These are phyloP conservation scores for Aspergillus clavatus DNA, from an alignment of 2,329 filamentous ascomycete species.

Conservation along the genomic window DNA sequence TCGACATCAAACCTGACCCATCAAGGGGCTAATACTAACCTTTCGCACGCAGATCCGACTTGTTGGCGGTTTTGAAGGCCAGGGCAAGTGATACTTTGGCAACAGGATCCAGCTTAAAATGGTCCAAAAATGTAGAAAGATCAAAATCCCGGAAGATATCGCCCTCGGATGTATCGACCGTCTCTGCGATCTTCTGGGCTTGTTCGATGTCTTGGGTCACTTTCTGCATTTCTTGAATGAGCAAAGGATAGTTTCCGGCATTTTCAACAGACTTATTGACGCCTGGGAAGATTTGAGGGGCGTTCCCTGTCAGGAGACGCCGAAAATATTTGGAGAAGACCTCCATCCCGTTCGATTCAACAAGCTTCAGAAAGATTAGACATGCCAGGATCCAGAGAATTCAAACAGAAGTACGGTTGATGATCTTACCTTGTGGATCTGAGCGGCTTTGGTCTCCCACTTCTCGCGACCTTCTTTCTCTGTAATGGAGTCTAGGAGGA, in stretches of 20 bases:
- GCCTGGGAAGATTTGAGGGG: slow-evolving; percentile 81
- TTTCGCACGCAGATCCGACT: slow-evolving; percentile 80
- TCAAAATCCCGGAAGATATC: slow-evolving; percentile 96
- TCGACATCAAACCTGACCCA: background rate
- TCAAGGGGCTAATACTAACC: slow-evolving; percentile 50
- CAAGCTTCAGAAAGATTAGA: slow-evolving; percentile 55
- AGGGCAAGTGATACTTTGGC: slow-evolving; percentile 83
- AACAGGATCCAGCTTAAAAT: slow-evolving; percentile 87
- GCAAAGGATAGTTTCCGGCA: slow-evolving; percentile 75
- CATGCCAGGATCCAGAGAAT: background rate
- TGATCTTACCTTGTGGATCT: slow-evolving; percentile 79
- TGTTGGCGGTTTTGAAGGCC: slow-evolving; percentile 78
- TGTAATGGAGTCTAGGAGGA: slow-evolving; percentile 89
- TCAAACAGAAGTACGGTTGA: background rate
- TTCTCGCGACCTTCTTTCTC: slow-evolving; percentile 87
- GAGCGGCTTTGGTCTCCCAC: slow-evolving; percentile 88
- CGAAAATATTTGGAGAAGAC: slow-evolving; percentile 95
- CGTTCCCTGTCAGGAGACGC: slow-evolving; percentile 86
- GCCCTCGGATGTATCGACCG: slow-evolving; percentile 83
- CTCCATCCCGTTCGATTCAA: slow-evolving; percentile 99
- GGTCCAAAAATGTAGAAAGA: slow-evolving; percentile 88
- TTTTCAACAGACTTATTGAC: slow-evolving; percentile 68
- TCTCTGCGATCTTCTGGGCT: slow-evolving; percentile 85
- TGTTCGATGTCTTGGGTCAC: slow-evolving; percentile 75
- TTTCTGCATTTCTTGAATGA: slow-evolving; percentile 81